Evolutionary conservation across 768 basidiomycete species (phyloP).

Genomic region (Mycena capillaripes): DNA sequence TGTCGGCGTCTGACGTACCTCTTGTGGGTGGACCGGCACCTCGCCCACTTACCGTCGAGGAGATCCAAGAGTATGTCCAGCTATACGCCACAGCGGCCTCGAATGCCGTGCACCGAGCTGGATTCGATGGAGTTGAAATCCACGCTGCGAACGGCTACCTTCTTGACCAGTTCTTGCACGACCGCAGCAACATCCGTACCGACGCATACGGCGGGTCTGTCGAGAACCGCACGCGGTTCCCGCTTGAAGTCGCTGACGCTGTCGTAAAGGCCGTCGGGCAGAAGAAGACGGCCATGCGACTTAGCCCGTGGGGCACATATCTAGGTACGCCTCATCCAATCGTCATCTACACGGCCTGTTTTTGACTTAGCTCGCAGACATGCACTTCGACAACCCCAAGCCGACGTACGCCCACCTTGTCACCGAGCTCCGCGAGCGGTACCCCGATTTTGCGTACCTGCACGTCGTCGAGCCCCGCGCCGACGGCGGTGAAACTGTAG

Average conservation of each 20-base stretch:
- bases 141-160: constrained; percentile 49
- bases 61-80: constrained; percentile 51
- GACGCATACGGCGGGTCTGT: constrained; percentile 43
- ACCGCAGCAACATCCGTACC: constrained; percentile 56
- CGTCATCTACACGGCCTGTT: constrained; percentile 31
- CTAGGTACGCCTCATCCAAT: constrained; percentile 40
- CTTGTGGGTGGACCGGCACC: constrained; percentile 29
- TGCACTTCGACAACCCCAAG: constrained; percentile 56
- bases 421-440: constrained; percentile 47
- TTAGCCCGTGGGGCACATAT: constrained; percentile 55
- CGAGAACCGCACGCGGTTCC: constrained; percentile 62
- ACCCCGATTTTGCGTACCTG: constrained; percentile 60
- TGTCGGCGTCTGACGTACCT: constrained; percentile 44
- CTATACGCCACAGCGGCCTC: constrained; percentile 60
- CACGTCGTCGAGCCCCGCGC: constrained; percentile 56
- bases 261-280: constrained; percentile 58
- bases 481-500: constrained; percentile 28
- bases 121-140: constrained; percentile 72
- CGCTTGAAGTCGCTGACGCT: constrained; percentile 57
- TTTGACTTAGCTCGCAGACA: constrained; percentile 41
- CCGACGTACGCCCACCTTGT: constrained; percentile 62
- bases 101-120: constrained; percentile 60
- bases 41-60: constrained; percentile 49
- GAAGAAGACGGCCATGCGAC: constrained; percentile 56
- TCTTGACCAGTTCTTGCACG: constrained; percentile 64